Base-by-base conservation (phyloP, 768 basidiomycete species). In the Podaxis pistillaris region DNA sequence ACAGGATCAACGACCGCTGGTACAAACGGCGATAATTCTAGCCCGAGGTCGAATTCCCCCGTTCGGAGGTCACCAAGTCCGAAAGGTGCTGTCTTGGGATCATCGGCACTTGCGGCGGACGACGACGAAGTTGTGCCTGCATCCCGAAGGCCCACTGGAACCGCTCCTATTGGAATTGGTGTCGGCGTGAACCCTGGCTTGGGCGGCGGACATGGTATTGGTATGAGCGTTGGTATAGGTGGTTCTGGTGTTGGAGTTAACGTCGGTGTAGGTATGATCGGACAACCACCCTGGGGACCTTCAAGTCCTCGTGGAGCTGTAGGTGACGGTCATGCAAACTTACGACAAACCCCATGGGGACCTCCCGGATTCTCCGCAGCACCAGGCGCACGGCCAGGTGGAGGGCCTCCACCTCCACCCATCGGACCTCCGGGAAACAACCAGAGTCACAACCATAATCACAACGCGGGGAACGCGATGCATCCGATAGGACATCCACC, bases 81-180 rank as follows among this genome's bases (percentile, higher is more conserved):
- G 1, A 92, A 91, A 69, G 86, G 86, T 44, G 75, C 87, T 38
- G 78, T 92, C 6, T 76, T 91, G 5, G 91, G 91, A 12, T 92
- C 91, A 13, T 88, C 88, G 4, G 91, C 91, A 19, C 80, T 93
- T 19, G 84, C 86, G 2, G 84, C 90, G 13, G 90, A 91, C 63
- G 91, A 91, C 64, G 91, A 93, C 70, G 91, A 93, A 69, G 88
- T 92, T 11, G 83, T 93, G 9, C 74, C 80, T 44, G 74, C 81
- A 17, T 79, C 80, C 6, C 76, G 83, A 40, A 72, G 84, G 53
- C 76, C 72, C 44, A 75, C 70, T 9, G 72, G 67, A 67, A 53
- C 65, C 44, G 40, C 69, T 24, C 71, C 71, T 1, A 72, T 73
- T 51, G 72, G 71, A 11, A 65, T 63, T 54, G 46, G 38, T 12